phyloP scores from a whole-genome alignment of 2,329 filamentous ascomycete genomes.

The Canariomyces notabilis region DNA sequence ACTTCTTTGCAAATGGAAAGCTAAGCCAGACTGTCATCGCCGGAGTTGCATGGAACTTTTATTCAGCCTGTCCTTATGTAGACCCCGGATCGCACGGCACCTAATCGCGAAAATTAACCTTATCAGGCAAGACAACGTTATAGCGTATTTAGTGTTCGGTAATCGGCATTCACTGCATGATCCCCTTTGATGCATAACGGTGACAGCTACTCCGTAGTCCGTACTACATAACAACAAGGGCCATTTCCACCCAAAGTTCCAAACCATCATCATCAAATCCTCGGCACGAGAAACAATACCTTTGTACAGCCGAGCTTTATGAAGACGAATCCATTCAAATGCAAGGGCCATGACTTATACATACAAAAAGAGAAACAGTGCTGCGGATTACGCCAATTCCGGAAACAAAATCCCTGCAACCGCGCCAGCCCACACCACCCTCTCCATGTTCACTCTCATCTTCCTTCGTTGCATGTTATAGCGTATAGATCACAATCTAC shows the following conservation, averaged over 20 bases:
- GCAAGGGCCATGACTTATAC: conserved; percentile 26
- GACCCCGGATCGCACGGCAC: not conserved
- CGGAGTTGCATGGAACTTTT: not conserved
- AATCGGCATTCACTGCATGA: too few species aligned
- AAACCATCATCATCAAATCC: not conserved
- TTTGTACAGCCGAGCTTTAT: conserved; percentile 15
- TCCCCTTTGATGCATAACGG: not conserved
- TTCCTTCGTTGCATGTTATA: too few species aligned
- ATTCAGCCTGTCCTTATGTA: too few species aligned
- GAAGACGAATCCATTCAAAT: conserved; percentile 26
- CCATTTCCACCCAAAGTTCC: not conserved
- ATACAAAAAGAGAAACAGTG: conserved; percentile 24
- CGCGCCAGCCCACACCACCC: conserved; percentile 16
- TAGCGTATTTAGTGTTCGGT: too few species aligned
- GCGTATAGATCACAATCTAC: conserved; percentile 20
- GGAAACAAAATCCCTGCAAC: conserved; percentile 21
- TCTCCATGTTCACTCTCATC: conserved; percentile 10
- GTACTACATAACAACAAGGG: too few species aligned
- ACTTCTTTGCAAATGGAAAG: not conserved
- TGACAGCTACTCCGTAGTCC: too few species aligned
- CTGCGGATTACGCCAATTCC: conserved; percentile 26
- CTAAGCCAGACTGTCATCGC: not conserved
- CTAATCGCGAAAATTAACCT: not conserved
- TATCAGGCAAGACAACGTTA: too few species aligned
- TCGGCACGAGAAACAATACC: not conserved